Conservation (phyloP, 169 alveolate genomes). For the Sarcocystis neurona region DNA sequence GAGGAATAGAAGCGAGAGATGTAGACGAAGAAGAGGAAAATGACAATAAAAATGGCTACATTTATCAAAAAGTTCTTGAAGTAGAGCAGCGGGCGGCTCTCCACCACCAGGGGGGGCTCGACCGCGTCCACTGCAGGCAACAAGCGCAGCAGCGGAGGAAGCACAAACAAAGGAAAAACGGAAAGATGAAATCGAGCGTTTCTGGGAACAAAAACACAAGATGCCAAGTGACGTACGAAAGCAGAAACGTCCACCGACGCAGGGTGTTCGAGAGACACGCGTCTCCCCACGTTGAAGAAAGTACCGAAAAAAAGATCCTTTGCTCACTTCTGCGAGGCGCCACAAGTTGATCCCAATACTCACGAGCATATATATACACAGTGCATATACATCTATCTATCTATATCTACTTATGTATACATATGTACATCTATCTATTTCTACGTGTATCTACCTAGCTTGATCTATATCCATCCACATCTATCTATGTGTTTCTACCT, state of each 20-base stretch:
- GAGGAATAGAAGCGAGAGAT: conserved; percentile 47
- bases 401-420: too few species aligned
- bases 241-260: background rate
- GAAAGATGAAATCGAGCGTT: background rate
- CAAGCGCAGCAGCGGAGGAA: background rate
- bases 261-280: background rate
- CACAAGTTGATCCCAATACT: too few species aligned
- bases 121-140: conserved; percentile 7
- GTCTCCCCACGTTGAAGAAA: background rate
- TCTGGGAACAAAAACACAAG: background rate
- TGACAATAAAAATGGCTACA: conserved; percentile 23
- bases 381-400: too few species aligned
- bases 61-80: conserved; percentile 42
- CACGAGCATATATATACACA: too few species aligned
- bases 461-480: too few species aligned
- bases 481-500: too few species aligned
- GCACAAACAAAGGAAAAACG: background rate
- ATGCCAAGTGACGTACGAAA: too few species aligned
- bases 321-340: too few species aligned
- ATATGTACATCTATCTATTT: too few species aligned
- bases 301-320: too few species aligned
- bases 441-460: too few species aligned
- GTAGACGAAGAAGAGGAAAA: conserved; percentile 45
- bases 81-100: conserved; percentile 25
- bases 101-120: conserved; percentile 28